Evolutionary conservation across 352 stramenopile species (phyloP), one percentile per base, ranked within the genome.

Genomic region (Phytophthora megakarya): DNA sequence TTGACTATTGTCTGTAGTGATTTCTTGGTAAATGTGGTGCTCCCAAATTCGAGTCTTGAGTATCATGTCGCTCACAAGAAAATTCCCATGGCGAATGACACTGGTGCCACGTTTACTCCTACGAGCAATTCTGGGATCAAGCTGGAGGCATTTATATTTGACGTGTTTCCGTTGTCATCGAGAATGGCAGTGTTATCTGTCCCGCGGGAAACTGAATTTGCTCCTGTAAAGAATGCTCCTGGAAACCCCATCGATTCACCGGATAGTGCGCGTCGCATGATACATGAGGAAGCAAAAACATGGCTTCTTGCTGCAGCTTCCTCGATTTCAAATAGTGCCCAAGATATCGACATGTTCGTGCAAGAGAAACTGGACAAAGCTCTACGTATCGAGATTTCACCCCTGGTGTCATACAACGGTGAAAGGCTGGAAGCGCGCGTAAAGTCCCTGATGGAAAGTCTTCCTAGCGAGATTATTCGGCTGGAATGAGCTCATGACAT

Each of bases 81-180:
- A 72, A 99, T 99, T 48, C 90, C 94, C 13, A 90, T 93, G 33
- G 95, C 90, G 9, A 85, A 98, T 55, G 78, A 83, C 5, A 60
- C 76, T 18, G 90, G 92, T 30, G 60, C 72, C 11, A 98, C 86
- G 23, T 80, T 95, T 22, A 94, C 80, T 25, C 95, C 95, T 0
- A 65, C 62, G 6, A 69, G 62, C 12, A 97, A 96, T 65, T 98
- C 98, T 51, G 97, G 96, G 19, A 93, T 99, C 75, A 99, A 99
- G 75, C 75, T 99, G 16, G 98, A 99, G 73, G 88, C 90, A 6
- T 99, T 99, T 72, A 99, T 99, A 65, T 99, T 99, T 72, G 98
- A 99, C 76, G 95, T 98, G 5, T 99, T 99, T 67, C 92, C 94
- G 37, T 78, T 98, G 1, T 97, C 95, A 8, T 73, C 86, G 38